Percentiles rank a stretch among this genome's conserved stretches.
Conservation (phyloP, 805 yeast species). For the Nakazawaea holstii region DNA sequence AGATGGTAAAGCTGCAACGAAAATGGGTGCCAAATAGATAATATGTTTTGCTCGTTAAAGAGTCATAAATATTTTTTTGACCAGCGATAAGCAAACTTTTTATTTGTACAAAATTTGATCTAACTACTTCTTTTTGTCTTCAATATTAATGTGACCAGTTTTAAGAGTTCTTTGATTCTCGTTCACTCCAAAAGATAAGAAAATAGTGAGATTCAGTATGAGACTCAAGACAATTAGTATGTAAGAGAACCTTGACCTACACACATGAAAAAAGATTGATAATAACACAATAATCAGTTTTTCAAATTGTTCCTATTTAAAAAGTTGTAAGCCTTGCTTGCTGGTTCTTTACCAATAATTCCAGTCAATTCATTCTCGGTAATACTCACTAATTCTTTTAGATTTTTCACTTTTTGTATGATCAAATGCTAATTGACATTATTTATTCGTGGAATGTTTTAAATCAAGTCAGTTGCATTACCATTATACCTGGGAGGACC, state of each 20-base stretch:
- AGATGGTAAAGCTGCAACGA: constrained; percentile 83
- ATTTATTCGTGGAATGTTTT: constrained; percentile 79
- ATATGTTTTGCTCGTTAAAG: too few species aligned
- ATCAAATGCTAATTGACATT: constrained; percentile 58
- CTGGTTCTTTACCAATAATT: constrained; percentile 69
- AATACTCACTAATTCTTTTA: constrained; percentile 53
- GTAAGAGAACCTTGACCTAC: too few species aligned
- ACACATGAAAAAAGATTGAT: too few species aligned
- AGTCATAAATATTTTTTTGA: too few species aligned
- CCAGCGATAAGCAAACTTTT: too few species aligned
- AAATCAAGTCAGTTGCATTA: constrained; percentile 62
- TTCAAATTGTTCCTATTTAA: constrained; percentile 26
- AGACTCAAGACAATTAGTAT: too few species aligned
- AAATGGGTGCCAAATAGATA: constrained; percentile 58
- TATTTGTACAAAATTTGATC: too few species aligned
- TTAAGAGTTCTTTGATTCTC: too few species aligned
- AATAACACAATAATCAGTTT: not conserved
- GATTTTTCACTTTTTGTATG: constrained; percentile 51
- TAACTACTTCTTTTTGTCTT: too few species aligned
- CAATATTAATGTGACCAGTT: too few species aligned
- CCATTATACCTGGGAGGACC: constrained; percentile 52
- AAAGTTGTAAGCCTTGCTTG: constrained; percentile 54
- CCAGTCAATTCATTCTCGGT: constrained; percentile 42
- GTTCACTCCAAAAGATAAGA: too few species aligned
- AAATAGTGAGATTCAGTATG: too few species aligned